Evolutionary conservation across 148 eudicot genomes (phyloP), one percentile per base, ranked within the genome.

Genomic region (Vaccinium corymbosum): DNA sequence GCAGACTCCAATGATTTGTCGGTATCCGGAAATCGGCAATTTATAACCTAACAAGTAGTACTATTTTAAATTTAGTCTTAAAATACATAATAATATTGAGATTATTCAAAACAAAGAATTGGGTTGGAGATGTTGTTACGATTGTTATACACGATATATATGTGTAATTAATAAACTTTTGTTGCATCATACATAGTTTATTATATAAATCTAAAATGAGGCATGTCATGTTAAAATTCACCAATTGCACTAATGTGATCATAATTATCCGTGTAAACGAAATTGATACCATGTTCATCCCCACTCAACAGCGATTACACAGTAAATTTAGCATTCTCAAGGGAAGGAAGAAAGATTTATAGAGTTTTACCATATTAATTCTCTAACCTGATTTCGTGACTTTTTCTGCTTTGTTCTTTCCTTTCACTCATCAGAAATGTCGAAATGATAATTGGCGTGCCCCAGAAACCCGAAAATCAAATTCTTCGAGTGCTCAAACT

Each of bases 381-480:
- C 6, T 7, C 1, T 80, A 17, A 35, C 50, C 0, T 72, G 76
- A 35, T 72, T 35, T 72, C 46, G 8, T 49, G 29, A 68, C 5
- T 25, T 68, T 68, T 12, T 68, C 38, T 77, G 2, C 14, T 50
- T 7, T 32, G 29, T 3, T 10, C 6, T 17, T 32, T 74, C 38
- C 16, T 35, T 73, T 55, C 7, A 7, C 70, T 11, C 66, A 82
- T 50, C 66, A 82, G 80, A 82, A 82, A 73, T 82, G 79, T 38
- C 84, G 84, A 56, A 52, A 82, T 29, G 84, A 53, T 56, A 82
- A 53, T 32, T 82, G 84, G 79, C 84, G 79, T 14, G 51, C 66
- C 71, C 79, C 68, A 55, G 62, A 82, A 42, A 38, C 70, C 6
- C 71, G 82, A 25, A 80, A 59, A 59, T 12, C 27, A 52, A 38